These are phyloP conservation scores for Solanum neorickii DNA, from an alignment of 257 asterid genomes.

Conservation along the genomic window DNA sequence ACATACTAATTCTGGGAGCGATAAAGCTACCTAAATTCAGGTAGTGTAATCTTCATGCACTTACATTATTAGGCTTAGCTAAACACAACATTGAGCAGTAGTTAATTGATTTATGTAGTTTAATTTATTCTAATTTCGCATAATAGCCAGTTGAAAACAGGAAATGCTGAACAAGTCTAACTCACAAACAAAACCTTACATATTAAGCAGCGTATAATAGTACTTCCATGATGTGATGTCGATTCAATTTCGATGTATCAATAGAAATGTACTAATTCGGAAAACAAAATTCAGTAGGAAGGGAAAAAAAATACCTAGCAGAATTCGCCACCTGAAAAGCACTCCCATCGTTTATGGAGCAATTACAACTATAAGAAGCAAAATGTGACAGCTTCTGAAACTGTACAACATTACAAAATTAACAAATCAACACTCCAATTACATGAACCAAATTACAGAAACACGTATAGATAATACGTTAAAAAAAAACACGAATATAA, in stretches of 20 bases:
- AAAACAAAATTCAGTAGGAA: not conserved
- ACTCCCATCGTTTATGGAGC: not conserved
- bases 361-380: conserved; percentile 19
- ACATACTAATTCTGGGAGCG: not conserved
- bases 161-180: not conserved
- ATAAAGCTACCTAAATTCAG: not conserved
- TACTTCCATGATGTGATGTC: not conserved
- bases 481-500: not conserved
- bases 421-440: not conserved
- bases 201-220: not conserved
- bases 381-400: conserved; percentile 11
- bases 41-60: not conserved
- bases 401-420: not conserved
- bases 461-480: not conserved
- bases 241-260: not conserved
- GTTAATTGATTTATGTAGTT: not conserved
- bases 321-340: conserved; percentile 45
- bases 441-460: not conserved
- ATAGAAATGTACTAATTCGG: not conserved
- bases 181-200: not conserved
- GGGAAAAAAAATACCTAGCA: conserved; percentile 19
- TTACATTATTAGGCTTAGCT: not conserved
- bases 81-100: not conserved
- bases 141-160: not conserved
- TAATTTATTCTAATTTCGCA: not conserved